phyloP scores from a whole-genome alignment of 306 rosid genomes.

The Geum urbanum region DNA sequence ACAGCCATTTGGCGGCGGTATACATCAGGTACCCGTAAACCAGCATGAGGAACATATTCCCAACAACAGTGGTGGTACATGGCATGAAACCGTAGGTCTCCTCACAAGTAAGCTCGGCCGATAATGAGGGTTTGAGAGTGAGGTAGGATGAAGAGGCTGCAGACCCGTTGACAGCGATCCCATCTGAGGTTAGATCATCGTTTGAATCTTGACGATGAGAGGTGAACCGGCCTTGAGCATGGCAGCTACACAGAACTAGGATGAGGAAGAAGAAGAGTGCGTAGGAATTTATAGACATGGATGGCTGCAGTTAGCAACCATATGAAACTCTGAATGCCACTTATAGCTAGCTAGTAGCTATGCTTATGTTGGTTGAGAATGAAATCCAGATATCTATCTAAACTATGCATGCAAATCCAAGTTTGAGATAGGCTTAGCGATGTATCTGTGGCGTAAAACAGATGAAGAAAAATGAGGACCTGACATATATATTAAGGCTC shows the following conservation, averaged over 20 bases:
- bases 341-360: too few species aligned
- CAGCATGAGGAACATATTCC: slow-evolving; percentile 60
- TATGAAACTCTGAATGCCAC: too few species aligned
- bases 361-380: too few species aligned
- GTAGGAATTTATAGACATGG: slow-evolving; percentile 15
- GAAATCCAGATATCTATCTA: too few species aligned
- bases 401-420: too few species aligned
- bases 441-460: too few species aligned
- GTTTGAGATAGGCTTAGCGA: too few species aligned
- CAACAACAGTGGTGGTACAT: slow-evolving; percentile 43
- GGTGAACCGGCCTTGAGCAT: slow-evolving; percentile 30
- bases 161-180: slow-evolving; percentile 7
- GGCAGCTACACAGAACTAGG: slow-evolving; percentile 32
- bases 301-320: background rate
- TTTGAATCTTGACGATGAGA: background rate
- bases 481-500: too few species aligned
- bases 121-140: slow-evolving; percentile 5
- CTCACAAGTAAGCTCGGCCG: slow-evolving; percentile 49
- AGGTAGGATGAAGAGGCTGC: background rate
- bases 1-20: slow-evolving; percentile 62
- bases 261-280: slow-evolving; percentile 25
- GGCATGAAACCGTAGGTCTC: slow-evolving; percentile 80
- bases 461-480: too few species aligned
- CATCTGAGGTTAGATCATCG: slow-evolving; percentile 49
- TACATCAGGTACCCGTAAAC: slow-evolving; percentile 72